phyloP scores from a whole-genome alignment of 1,284 basidiomycete genomes.

The Melampsora larici-populina region DNA sequence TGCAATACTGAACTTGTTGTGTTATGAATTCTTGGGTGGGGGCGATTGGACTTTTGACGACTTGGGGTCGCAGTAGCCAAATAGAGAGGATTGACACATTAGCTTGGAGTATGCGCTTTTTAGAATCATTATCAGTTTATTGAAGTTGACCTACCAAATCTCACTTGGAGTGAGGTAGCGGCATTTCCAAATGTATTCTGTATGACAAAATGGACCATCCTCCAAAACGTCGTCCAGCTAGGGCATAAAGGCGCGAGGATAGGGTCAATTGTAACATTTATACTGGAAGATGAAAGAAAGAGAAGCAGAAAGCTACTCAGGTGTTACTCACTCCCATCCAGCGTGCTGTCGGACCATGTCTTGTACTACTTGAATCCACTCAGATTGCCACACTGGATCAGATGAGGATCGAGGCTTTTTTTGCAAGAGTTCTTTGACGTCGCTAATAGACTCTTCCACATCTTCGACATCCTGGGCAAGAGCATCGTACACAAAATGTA shows the following conservation, averaged over 20 bases:
- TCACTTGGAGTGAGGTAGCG: background rate
- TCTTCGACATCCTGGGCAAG: conserved; percentile 54
- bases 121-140: too few relatives aligned
- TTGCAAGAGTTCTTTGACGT: conserved; percentile 57
- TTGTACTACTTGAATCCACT: conserved; percentile 58
- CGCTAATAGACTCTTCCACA: conserved; percentile 56
- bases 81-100: too few relatives aligned
- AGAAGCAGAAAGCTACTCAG: background rate
- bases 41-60: background rate
- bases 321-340: conserved; percentile 54
- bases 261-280: background rate
- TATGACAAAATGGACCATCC: conserved; percentile 25
- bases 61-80: background rate
- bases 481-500: conserved; percentile 56
- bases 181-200: background rate
- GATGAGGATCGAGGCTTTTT: conserved; percentile 1
- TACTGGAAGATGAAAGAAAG: background rate
- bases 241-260: background rate
- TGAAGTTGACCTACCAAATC: too few relatives aligned
- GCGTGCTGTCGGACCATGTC: conserved; percentile 56
- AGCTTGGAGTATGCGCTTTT: too few relatives aligned
- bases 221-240: conserved; percentile 34
- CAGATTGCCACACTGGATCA: conserved; percentile 53
- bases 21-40: conserved; percentile 15
- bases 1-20: conserved; percentile 9